A percentile compares a stretch with the other conserved stretches of the same genome.
Evolutionary conservation across 495 filamentous ascomycete genomes (phyloP).

Genomic region (Penicillium verhagenii): DNA sequence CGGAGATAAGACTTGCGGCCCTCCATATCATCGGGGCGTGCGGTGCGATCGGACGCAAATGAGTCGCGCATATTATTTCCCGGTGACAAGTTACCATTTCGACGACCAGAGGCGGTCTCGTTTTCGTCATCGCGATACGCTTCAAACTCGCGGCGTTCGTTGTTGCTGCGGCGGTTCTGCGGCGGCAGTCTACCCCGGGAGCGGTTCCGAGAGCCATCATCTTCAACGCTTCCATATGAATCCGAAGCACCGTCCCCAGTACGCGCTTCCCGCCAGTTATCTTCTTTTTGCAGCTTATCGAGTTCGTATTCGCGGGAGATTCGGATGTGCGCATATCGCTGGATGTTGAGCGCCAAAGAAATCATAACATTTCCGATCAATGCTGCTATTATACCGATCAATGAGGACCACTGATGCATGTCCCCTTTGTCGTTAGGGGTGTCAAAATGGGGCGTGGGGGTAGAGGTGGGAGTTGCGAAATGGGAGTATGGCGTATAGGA

Average conservation of each 20-base stretch:
- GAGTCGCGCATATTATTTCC: slow-evolving; percentile 29
- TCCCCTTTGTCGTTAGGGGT: slow-evolving; percentile 44
- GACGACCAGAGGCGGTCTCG: slow-evolving; percentile 8
- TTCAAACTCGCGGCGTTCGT: slow-evolving; percentile 12
- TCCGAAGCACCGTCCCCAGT: slow-evolving; percentile 15
- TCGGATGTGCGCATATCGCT: slow-evolving; percentile 90
- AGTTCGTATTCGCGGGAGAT: slow-evolving; percentile 62
- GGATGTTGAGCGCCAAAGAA: slow-evolving; percentile 91
- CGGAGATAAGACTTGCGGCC: slow-evolving; percentile 68
- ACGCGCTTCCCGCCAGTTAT: slow-evolving; percentile 28
- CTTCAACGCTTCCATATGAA: slow-evolving; percentile 36
- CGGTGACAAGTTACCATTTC: slow-evolving; percentile 16
- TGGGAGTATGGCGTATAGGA: slow-evolving; percentile 16
- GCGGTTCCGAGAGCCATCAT: neutral
- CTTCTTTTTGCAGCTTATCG: slow-evolving; percentile 41
- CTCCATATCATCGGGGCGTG: slow-evolving; percentile 35
- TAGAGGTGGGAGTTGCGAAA: slow-evolving; percentile 15
- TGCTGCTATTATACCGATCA: slow-evolving; percentile 92
- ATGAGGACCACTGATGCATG: slow-evolving; percentile 77
- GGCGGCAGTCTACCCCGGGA: slow-evolving; percentile 7
- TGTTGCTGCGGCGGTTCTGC: slow-evolving; percentile 4
- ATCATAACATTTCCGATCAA: slow-evolving; percentile 91
- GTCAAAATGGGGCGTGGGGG: slow-evolving; percentile 13
- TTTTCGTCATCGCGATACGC: slow-evolving; percentile 31
- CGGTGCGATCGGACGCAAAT: slow-evolving; percentile 40